These are phyloP conservation scores for Podospora anserina DNA, from an alignment of 495 filamentous ascomycete genomes.

Conservation along the genomic window DNA sequence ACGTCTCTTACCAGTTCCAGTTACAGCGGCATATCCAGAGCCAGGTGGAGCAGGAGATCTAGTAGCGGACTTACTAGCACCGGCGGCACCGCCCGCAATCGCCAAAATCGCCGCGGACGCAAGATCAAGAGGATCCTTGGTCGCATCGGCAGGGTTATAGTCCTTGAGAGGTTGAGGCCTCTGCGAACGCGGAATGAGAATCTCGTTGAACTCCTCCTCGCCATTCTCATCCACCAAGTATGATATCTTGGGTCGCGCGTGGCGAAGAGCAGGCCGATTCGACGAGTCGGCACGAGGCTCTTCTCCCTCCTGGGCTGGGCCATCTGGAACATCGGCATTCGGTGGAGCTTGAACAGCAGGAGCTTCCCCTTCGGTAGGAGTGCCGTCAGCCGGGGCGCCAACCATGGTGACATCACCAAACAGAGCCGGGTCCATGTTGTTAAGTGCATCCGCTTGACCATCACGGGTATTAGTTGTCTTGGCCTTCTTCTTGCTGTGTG, in stretches of 20 bases:
- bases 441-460: constrained; percentile 29
- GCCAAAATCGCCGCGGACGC: constrained; percentile 34
- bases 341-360: constrained; percentile 2
- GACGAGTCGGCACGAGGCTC: constrained; percentile 27
- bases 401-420: constrained; percentile 27
- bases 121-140: constrained; percentile 39
- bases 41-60: neutral
- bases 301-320: constrained; percentile 13
- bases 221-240: constrained; percentile 40
- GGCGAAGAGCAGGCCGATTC: constrained; percentile 41
- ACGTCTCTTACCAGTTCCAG: constrained; percentile 19
- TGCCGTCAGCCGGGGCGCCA: constrained; percentile 19
- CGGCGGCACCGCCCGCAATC: constrained; percentile 9
- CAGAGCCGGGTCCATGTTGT: constrained; percentile 42
- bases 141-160: constrained; percentile 19
- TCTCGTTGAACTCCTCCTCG: constrained; percentile 40
- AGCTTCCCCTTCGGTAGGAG: neutral
- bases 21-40: neutral
- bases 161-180: constrained; percentile 19
- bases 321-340: neutral
- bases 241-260: constrained; percentile 43
- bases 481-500: constrained; percentile 39
- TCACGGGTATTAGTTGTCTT: constrained; percentile 23
- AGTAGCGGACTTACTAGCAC: neutral
- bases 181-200: constrained; percentile 29